Conservation (phyloP, 1,139 yeast species). For the Maudiozyma humilis region DNA sequence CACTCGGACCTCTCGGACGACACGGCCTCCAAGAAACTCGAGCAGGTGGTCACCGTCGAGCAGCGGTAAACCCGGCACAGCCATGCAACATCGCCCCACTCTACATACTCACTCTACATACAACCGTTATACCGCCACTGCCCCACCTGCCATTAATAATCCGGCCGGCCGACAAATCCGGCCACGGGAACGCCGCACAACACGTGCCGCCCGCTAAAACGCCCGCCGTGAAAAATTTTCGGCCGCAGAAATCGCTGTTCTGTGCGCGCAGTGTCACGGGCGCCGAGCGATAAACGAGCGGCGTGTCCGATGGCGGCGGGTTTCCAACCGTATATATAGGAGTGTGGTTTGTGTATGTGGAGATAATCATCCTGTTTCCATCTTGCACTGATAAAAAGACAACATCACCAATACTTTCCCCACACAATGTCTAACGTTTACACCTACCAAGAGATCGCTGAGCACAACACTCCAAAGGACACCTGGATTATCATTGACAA, state of each 20-base stretch:
- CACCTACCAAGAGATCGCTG: constrained; percentile 63
- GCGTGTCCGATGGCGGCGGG: not conserved
- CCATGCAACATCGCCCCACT: not conserved
- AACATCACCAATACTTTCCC: constrained; percentile 18
- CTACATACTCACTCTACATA: too few species aligned
- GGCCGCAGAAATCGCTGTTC: too few species aligned
- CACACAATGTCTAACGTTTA: constrained; percentile 35
- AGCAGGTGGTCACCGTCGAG: not conserved
- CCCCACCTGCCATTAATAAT: too few species aligned
- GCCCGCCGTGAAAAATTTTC: not conserved
- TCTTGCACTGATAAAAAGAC: too few species aligned
- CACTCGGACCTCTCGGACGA: too few species aligned
- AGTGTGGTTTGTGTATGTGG: too few species aligned
- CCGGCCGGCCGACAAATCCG: too few species aligned
- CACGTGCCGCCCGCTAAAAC: not conserved
- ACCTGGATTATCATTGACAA: constrained; percentile 88
- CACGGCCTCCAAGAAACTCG: constrained; percentile 45
- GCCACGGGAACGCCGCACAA: not conserved
- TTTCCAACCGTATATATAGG: not conserved
- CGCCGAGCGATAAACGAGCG: not conserved
- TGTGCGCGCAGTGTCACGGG: too few species aligned
- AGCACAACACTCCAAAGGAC: constrained; percentile 72
- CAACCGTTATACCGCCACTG: too few species aligned
- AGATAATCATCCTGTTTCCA: too few species aligned
- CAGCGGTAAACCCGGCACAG: not conserved